phyloP scores from a whole-genome alignment of 345 rosid species.

The Lepidium didymum region DNA sequence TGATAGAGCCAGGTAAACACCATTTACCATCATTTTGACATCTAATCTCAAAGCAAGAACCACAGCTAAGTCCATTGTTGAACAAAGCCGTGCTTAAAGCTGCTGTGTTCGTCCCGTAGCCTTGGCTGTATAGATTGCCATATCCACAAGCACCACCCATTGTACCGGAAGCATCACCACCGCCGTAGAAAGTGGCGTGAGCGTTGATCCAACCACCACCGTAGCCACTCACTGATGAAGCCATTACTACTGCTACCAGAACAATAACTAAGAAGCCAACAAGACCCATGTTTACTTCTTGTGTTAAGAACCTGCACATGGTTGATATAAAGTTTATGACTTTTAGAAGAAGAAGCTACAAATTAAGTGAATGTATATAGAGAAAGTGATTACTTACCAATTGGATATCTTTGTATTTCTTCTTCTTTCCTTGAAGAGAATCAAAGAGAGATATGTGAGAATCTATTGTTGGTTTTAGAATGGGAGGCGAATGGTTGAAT shows the following conservation, averaged over 20 bases:
- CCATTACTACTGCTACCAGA: constrained; percentile 12
- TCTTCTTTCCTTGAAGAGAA: not conserved
- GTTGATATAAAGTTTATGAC: not conserved
- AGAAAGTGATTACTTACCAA: constrained; percentile 11
- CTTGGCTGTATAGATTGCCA: constrained; percentile 54
- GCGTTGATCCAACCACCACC: constrained; percentile 71
- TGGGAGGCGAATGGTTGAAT: constrained; percentile 6
- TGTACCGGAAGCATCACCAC: constrained; percentile 82
- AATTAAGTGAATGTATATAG: not conserved
- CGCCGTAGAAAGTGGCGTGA: constrained; percentile 94
- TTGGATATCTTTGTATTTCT: not conserved
- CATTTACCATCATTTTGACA: constrained; percentile 48
- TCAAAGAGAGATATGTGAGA: not conserved
- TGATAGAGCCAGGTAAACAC: constrained; percentile 45
- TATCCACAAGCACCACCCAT: constrained; percentile 83
- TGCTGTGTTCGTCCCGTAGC: constrained; percentile 57
- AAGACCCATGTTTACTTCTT: constrained; percentile 3
- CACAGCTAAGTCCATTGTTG: constrained; percentile 54
- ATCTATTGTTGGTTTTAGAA: constrained; percentile 1
- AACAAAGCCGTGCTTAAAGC: constrained; percentile 60
- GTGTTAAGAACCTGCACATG: constrained; percentile 13
- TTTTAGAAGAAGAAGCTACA: not conserved
- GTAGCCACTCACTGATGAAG: constrained; percentile 11
- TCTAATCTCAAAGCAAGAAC: constrained; percentile 60
- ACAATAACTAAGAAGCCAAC: not conserved